Evolutionary conservation across 768 basidiomycete genomes (phyloP).

Genomic region (Russula sp.): DNA sequence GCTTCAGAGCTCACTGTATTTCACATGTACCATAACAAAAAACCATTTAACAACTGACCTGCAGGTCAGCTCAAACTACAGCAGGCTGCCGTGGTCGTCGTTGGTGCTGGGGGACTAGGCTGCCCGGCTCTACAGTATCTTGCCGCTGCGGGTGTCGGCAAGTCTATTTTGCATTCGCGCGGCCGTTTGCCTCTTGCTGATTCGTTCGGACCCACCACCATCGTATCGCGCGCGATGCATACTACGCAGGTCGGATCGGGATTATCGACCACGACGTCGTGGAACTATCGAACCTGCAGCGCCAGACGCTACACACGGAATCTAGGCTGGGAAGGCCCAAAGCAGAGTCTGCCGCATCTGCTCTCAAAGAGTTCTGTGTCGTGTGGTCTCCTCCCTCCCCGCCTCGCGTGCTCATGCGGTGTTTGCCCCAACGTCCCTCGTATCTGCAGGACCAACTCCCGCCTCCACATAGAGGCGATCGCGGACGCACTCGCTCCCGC

Average conservation of each 20-base stretch:
- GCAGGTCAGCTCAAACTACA: conserved; percentile 82
- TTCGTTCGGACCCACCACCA: too few species aligned
- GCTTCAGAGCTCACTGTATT: not conserved
- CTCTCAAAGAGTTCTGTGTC: conserved; percentile 54
- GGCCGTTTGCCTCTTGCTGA: not conserved
- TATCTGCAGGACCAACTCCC: conserved; percentile 65
- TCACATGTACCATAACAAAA: not conserved
- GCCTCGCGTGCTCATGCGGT: conserved; percentile 3
- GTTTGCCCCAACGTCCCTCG: not conserved
- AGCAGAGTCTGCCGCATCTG: conserved; percentile 70
- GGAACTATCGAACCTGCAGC: conserved; percentile 83
- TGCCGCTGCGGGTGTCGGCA: conserved; percentile 87
- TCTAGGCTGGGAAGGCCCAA: conserved; percentile 69
- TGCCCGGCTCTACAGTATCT: conserved; percentile 95
- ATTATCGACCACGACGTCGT: conserved; percentile 88
- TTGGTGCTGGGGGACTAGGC: conserved; percentile 94
- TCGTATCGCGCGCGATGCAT: not conserved
- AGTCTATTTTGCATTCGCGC: conserved; percentile 26
- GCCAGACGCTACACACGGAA: conserved; percentile 86
- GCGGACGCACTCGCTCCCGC: conserved; percentile 46
- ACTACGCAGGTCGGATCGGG: conserved; percentile 60
- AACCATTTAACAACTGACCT: too few species aligned
- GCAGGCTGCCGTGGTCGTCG: conserved; percentile 69
- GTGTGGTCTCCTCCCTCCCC: conserved; percentile 9
- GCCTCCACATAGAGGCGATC: conserved; percentile 52